Percentiles rank a stretch among this genome's conserved stretches.
These are phyloP conservation scores for Penicillium sp. DNA, from an alignment of 2,329 filamentous ascomycete genomes.

Conservation along the genomic window DNA sequence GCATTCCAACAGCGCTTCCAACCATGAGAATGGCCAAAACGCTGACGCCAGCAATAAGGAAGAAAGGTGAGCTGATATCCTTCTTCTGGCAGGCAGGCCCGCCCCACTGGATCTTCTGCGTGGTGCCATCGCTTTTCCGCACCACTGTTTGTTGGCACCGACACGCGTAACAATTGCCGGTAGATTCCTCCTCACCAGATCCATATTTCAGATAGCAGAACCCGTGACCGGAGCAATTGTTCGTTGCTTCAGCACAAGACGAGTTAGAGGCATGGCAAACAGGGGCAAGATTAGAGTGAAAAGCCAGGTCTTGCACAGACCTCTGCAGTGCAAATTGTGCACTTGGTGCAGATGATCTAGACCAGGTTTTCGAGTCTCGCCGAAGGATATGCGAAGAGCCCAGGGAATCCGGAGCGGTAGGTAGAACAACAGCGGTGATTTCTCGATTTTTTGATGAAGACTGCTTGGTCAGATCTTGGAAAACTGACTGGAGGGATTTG, in stretches of 20 bases:
- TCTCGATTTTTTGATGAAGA: slow-evolving; percentile 44
- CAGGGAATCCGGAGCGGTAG: slow-evolving; percentile 19
- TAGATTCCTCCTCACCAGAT: slow-evolving; percentile 32
- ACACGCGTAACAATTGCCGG: slow-evolving; percentile 72
- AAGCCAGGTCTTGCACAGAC: slow-evolving; percentile 27
- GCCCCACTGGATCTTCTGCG: slow-evolving; percentile 72
- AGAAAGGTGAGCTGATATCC: slow-evolving; percentile 85
- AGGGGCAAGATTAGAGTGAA: slow-evolving; percentile 57
- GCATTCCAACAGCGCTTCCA: slow-evolving; percentile 68
- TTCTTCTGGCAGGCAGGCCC: slow-evolving; percentile 86
- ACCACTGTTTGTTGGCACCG: slow-evolving; percentile 63
- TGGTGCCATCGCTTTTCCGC: slow-evolving; percentile 45
- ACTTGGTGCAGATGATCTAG: not conserved
- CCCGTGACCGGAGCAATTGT: slow-evolving; percentile 80
- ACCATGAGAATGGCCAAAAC: slow-evolving; percentile 68
- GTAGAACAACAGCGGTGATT: slow-evolving; percentile 57
- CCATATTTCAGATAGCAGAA: slow-evolving; percentile 67
- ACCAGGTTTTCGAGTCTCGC: not conserved
- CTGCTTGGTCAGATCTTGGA: slow-evolving; percentile 44
- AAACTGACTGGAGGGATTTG: slow-evolving; percentile 45
- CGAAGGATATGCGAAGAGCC: slow-evolving; percentile 1
- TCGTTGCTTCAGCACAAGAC: slow-evolving; percentile 67
- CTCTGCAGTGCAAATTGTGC: slow-evolving; percentile 1
- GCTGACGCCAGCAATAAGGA: slow-evolving; percentile 75
- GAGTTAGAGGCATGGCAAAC: slow-evolving; percentile 71